phyloP scores from a whole-genome alignment of 495 filamentous ascomycete species.

The Amorphotheca resinae region DNA sequence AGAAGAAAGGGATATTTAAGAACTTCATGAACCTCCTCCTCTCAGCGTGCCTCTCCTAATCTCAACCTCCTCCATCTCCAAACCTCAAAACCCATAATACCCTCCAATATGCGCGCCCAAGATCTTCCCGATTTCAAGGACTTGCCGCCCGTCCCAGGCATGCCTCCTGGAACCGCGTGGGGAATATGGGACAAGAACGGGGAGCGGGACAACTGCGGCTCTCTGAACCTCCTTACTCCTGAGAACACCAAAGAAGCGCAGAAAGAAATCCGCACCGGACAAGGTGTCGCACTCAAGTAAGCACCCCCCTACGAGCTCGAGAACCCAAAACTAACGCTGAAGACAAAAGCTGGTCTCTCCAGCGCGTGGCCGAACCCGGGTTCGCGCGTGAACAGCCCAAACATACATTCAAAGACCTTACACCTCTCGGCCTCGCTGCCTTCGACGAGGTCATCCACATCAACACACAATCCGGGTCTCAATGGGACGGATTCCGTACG shows the following conservation, averaged over 20 bases:
- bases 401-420: slow-evolving; percentile 33
- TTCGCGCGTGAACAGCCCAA: slow-evolving; percentile 25
- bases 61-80: not conserved
- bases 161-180: slow-evolving; percentile 55
- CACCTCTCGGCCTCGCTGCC: slow-evolving; percentile 28
- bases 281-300: slow-evolving; percentile 46
- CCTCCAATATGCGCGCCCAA: slow-evolving; percentile 11
- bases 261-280: slow-evolving; percentile 41
- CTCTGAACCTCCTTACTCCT: slow-evolving; percentile 47
- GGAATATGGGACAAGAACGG: slow-evolving; percentile 51
- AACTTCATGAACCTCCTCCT: not conserved
- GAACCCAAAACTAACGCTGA: not conserved
- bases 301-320: slow-evolving; percentile 1
- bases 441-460: slow-evolving; percentile 55
- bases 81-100: not conserved
- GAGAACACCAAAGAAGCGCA: slow-evolving; percentile 35
- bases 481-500: slow-evolving; percentile 59
- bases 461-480: slow-evolving; percentile 57
- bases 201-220: slow-evolving; percentile 43
- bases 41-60: not conserved
- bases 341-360: slow-evolving; percentile 38
- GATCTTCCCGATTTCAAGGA: slow-evolving; percentile 41
- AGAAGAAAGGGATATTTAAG: too few species aligned
- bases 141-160: slow-evolving; percentile 44
- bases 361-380: slow-evolving; percentile 33